These are phyloP conservation scores for Nothopassalora personata DNA, from an alignment of 2,329 filamentous ascomycete genomes.

Conservation along the genomic window DNA sequence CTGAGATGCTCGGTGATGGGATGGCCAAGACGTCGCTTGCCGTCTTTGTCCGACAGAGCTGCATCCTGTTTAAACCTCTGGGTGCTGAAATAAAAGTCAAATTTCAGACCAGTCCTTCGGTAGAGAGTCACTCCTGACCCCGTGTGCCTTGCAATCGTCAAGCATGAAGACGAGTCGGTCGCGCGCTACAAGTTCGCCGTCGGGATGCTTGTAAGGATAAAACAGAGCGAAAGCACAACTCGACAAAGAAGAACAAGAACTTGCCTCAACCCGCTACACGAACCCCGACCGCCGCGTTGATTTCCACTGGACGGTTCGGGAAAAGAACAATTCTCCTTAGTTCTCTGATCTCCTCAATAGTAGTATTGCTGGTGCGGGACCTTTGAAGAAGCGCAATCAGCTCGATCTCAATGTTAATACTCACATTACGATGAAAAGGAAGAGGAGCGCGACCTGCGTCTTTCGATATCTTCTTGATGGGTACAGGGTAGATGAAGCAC, in stretches of 20 bases:
- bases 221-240: too few species aligned
- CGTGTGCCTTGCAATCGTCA: too few species aligned
- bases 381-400: slow-evolving; percentile 30
- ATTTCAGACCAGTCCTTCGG: background rate
- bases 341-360: slow-evolving; percentile 53
- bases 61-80: background rate
- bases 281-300: slow-evolving; percentile 43
- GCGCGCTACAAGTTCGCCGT: too few species aligned
- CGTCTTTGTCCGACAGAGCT: background rate
- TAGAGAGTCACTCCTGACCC: too few species aligned
- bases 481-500: slow-evolving; percentile 49
- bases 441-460: slow-evolving; percentile 49
- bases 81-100: background rate
- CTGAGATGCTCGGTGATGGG: too few species aligned
- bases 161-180: too few species aligned
- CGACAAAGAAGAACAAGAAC: too few species aligned
- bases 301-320: slow-evolving; percentile 58
- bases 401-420: slow-evolving; percentile 54
- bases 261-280: too few species aligned
- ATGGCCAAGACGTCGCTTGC: background rate
- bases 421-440: slow-evolving; percentile 53
- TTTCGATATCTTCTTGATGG: slow-evolving; percentile 54
- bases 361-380: slow-evolving; percentile 33
- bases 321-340: slow-evolving; percentile 53
- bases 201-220: too few species aligned